Evolutionary conservation across 805 yeast genomes (phyloP).

Genomic region (Saccharomycopsis sp.): DNA sequence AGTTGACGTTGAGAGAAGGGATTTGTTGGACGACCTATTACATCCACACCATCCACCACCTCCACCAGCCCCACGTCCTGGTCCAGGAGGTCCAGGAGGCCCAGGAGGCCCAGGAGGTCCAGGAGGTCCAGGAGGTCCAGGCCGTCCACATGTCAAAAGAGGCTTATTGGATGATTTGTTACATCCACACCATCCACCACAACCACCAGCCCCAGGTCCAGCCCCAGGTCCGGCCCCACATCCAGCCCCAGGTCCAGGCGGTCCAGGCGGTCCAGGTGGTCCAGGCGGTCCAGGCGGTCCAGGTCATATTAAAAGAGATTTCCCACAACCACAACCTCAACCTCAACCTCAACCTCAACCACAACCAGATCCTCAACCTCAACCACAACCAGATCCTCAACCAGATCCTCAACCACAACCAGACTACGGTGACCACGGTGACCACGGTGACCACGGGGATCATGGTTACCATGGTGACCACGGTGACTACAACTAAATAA

Average conservation of each 20-base stretch:
- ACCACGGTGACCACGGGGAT: too few relatives aligned
- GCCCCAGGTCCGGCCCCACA: too few relatives aligned
- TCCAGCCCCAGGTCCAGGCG: neutral
- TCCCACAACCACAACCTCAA: neutral
- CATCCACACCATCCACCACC: neutral
- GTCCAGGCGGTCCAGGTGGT: neutral
- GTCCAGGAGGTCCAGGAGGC: neutral
- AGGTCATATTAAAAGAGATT: neutral
- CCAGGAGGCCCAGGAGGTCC: neutral
- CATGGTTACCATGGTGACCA: too few relatives aligned
- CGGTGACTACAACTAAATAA: too few relatives aligned
- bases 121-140: neutral
- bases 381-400: too few relatives aligned
- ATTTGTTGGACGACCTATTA: neutral
- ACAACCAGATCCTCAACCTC: neutral
- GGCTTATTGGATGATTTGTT: neutral
- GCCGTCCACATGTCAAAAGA: neutral
- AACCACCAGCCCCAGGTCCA: neutral
- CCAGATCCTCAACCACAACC: too few relatives aligned
- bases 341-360: neutral
- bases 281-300: neutral
- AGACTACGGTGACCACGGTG: too few relatives aligned
- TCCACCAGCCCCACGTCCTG: neutral
- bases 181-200: neutral
- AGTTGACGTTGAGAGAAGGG: neutral